Evolutionary conservation across 192 early-diverging fungal species (phyloP).

Genomic region (Rhizoclosmatium globosum): DNA sequence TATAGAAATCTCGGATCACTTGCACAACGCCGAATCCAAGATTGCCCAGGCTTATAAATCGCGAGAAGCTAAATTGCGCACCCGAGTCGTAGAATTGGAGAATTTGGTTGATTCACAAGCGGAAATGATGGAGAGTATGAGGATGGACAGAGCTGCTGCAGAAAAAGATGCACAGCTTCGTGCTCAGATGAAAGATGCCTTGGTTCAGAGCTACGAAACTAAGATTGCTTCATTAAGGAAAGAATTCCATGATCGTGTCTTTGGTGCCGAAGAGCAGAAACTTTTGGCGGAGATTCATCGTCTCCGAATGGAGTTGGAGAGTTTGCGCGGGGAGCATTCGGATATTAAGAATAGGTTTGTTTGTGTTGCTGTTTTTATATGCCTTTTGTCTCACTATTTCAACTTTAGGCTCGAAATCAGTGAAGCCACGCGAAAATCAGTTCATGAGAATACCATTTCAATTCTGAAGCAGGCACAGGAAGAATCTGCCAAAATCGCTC

Average conservation of each 20-base stretch:
- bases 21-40: conserved; percentile 22
- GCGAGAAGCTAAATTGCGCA: conserved; percentile 36
- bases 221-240: conserved; percentile 36
- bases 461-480: conserved; percentile 48
- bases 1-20: conserved; percentile 24
- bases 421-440: conserved; percentile 45
- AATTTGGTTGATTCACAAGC: conserved; percentile 38
- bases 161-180: conserved; percentile 32
- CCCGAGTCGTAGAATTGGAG: conserved; percentile 37
- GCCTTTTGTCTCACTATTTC: not conserved
- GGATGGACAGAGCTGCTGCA: conserved; percentile 28
- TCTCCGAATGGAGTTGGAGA: conserved; percentile 36
- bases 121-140: conserved; percentile 26
- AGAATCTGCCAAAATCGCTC: conserved; percentile 44
- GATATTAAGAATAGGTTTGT: conserved; percentile 30
- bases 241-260: conserved; percentile 44
- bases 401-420: conserved; percentile 36
- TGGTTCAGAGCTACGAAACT: conserved; percentile 40
- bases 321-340: conserved; percentile 29
- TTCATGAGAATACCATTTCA: conserved; percentile 41
- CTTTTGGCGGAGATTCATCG: conserved; percentile 32
- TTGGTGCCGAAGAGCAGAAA: conserved; percentile 42
- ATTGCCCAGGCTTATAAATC: conserved; percentile 26
- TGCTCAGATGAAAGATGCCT: conserved; percentile 26
- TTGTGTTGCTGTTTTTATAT: not conserved